Base-by-base conservation (phyloP, 2,329 filamentous ascomycete species). In the Xylaria sp. region DNA sequence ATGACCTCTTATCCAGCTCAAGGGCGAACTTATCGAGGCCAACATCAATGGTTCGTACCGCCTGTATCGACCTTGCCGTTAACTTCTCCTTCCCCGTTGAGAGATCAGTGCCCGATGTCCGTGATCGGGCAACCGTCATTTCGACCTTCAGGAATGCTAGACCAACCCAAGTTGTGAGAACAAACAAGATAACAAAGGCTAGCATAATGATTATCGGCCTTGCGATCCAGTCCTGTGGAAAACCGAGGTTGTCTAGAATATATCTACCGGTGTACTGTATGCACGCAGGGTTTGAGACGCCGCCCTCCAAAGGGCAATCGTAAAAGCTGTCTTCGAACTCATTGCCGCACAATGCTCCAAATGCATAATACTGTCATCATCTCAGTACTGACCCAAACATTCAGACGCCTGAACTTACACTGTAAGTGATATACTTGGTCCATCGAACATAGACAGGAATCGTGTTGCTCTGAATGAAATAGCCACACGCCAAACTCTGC, bases 401-500 rank as follows among this genome's bases (percentile, higher is more conserved):
- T 76, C 76, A 4, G 70, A n/a, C n/a, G n/a, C 71, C 3, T 69
- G 1, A 23, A 70, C 79, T 72, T 74, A 83, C 83, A 21, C 83
- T 81, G 65, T 87, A 89, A 1, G 85, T 83, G 23, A 82, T 81
- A 79, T 86, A 90, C 71, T 92, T 93, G 1, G 90, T 78, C 90
- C 90, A 93, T 57, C 90, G 82, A n/a, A 92, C 85, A 68, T 92
- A 93, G 1, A 93, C 80, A 0, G 90, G 89, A 3, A 93, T 90
- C 4, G 87, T 86, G 54, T 90, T 86, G 10, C 83, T 81, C 72
- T 93, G 90, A 13, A 93, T 86, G 66, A 93, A 93, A 73, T 89
- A 92, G 1, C 90, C 90, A 65, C 90, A 92, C 0, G 87, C 87
- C 78, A 92, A 86, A 1, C 85, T 89, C 71, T 93, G 90, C 19